Evolutionary conservation across 2,329 filamentous ascomycete genomes (phyloP).

Genomic region (Sporothrix luriei): DNA sequence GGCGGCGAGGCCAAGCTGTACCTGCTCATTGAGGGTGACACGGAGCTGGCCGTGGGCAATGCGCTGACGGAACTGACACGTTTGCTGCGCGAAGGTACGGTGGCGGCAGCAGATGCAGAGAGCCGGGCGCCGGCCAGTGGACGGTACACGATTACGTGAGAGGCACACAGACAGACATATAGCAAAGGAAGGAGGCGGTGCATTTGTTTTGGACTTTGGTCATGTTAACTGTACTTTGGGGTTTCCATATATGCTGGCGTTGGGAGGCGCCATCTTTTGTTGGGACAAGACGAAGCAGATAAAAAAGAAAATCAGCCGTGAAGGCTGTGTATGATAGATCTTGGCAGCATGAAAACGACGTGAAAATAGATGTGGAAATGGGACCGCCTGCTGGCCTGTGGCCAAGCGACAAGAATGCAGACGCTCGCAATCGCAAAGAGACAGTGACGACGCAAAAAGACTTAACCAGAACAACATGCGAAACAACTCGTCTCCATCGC

Average conservation of each 20-base stretch:
- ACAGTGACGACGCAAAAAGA: neutral
- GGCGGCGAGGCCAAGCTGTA: constrained; percentile 90
- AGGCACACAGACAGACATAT: neutral
- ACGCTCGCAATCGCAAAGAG: neutral
- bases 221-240: neutral
- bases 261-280: neutral
- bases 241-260: constrained; percentile 1
- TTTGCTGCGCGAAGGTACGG: constrained; percentile 83
- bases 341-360: neutral
- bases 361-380: neutral
- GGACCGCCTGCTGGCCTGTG: neutral
- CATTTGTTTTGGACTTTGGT: neutral
- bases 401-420: neutral
- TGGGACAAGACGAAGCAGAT: neutral
- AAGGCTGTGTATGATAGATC: constrained; percentile 5
- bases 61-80: constrained; percentile 90
- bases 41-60: constrained; percentile 85
- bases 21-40: constrained; percentile 96
- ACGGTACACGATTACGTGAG: constrained; percentile 79
- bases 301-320: neutral
- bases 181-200: neutral
- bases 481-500: neutral
- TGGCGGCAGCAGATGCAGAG: constrained; percentile 86
- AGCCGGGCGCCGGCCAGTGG: constrained; percentile 75
- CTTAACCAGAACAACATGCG: neutral